A percentile compares a stretch with the other conserved stretches of the same genome.
Evolutionary conservation across 1,284 basidiomycete species (phyloP).

Genomic region (Irpex sp.): DNA sequence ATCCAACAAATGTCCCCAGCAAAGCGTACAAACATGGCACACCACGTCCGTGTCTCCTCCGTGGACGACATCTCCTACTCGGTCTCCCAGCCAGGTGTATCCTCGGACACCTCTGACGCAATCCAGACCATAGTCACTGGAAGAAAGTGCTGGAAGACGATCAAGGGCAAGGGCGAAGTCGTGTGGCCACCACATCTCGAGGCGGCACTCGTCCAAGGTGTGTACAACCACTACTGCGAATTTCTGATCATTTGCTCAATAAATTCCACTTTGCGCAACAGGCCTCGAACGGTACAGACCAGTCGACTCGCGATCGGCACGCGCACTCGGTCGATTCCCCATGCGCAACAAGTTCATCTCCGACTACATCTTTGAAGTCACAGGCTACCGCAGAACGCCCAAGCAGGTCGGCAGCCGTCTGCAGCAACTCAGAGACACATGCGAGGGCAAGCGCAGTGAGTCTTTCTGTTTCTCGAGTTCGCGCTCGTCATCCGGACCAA

Average conservation of each 20-base stretch:
- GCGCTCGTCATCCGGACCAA: neutral
- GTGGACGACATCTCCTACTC: conserved; percentile 29
- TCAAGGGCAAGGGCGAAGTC: conserved; percentile 60
- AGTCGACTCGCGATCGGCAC: conserved; percentile 65
- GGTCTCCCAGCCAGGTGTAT: conserved; percentile 20
- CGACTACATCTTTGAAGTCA: conserved; percentile 62
- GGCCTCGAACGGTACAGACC: conserved; percentile 69
- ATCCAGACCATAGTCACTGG: conserved; percentile 59
- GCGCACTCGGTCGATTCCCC: conserved; percentile 68
- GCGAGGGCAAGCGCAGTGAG: conserved; percentile 63
- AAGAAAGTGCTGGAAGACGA: conserved; percentile 72
- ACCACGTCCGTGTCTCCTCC: conserved; percentile 30
- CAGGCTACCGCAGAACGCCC: conserved; percentile 61
- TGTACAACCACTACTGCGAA: conserved; percentile 11
- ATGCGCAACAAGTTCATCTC: conserved; percentile 76
- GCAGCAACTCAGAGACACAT: conserved; percentile 69
- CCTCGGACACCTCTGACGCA: conserved; percentile 27
- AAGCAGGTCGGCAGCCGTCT: conserved; percentile 75
- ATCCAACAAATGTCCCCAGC: neutral
- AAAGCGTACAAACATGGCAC: neutral
- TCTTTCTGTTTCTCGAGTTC: conserved; percentile 12
- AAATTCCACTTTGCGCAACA: conserved; percentile 19
- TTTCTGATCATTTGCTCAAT: neutral
- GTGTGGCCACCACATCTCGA: conserved; percentile 77
- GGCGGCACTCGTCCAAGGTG: conserved; percentile 71